Evolutionary conservation across 352 stramenopile species (phyloP), one percentile per base, ranked within the genome.

Genomic region (Pilasporangium apinafurcum): DNA sequence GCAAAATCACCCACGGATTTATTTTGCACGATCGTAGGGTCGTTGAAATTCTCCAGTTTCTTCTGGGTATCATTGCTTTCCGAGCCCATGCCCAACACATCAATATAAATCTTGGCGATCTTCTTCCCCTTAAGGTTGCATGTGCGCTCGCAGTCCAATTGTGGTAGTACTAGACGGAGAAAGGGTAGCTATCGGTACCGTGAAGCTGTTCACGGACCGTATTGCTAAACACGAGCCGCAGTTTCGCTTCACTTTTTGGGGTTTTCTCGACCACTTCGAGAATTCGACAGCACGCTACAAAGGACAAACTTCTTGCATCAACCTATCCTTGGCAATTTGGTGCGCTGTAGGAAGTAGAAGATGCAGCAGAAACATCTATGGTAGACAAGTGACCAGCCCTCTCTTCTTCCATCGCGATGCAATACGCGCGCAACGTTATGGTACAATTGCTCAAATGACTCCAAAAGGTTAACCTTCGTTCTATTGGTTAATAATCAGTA

Each of bases 41-140:
- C 79, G 30, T 86, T 85, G 34, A 88, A 93, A 42, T 76, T 69
- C 62, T 89, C 73, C 20, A 93, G 57, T n/a, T n/a, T n/a, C 44
- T 83, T 88, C 43, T 86, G 74, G 12, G 79, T 79, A 27, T 93
- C 82, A 18, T 59, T 64, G 41, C 71, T 87, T 43, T 66, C 71
- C 1, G 54, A 46, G 9, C 67, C 65, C 50, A 93, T 71, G 10
- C 82, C 79, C 8, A 93, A 46, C 7, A 92, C 59, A 9, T 90
- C 68, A 4, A 89, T 56, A 44, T 90, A 92, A 8, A 86, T 42
- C 52, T 72, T 82, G 29, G 77, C 82, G 45, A 93, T 83, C 56
- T 90, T 93, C 62, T 85, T 90, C 52, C 92, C 79, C 49, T 90
- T 89, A 6, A 93, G 59, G 54, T 89, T 92, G 56, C 92, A 93